Percentiles rank a stretch among this genome's conserved stretches.
phyloP scores from a whole-genome alignment of 139 green algal genomes.

The Picochlorum costavermella region DNA sequence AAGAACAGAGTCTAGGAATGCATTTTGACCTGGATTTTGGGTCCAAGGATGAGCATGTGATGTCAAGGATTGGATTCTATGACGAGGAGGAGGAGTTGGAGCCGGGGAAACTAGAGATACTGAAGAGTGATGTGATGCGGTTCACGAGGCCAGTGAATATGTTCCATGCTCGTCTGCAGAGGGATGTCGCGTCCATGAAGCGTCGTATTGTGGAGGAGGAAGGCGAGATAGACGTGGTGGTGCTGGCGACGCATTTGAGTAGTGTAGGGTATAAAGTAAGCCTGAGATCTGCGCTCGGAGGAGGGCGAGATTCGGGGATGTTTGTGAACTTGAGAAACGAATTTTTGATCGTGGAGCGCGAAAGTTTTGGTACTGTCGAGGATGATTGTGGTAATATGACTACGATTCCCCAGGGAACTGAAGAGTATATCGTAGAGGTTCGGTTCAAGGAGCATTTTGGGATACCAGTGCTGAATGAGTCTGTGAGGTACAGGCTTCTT shows the following conservation, averaged over 20 bases:
- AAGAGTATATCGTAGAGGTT: constrained; percentile 39
- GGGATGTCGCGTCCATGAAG: constrained; percentile 29
- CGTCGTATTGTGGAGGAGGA: constrained; percentile 31
- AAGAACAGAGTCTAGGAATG: background rate
- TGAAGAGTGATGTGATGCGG: no score
- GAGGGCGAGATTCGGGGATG: constrained; percentile 18
- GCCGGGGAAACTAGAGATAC: no score
- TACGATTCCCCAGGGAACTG: background rate
- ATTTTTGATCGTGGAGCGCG: constrained; percentile 33
- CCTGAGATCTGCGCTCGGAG: constrained; percentile 35
- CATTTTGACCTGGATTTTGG: constrained; percentile 1
- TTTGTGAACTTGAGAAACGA: constrained; percentile 45
- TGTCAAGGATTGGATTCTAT: no score
- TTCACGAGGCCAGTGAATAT: background rate
- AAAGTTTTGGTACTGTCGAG: background rate
- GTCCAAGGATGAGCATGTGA: no score
- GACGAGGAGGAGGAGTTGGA: no score
- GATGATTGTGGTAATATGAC: background rate
- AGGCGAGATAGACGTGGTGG: constrained; percentile 26
- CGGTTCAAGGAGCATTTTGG: constrained; percentile 39
- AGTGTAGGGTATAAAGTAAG: constrained; percentile 31
- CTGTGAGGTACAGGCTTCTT: constrained; percentile 21
- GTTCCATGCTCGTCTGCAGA: constrained; percentile 26
- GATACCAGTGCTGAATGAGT: constrained; percentile 25
- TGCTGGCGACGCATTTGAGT: constrained; percentile 33